phyloP scores from a whole-genome alignment of 2,329 filamentous ascomycete genomes.

The Septoria petroselini region DNA sequence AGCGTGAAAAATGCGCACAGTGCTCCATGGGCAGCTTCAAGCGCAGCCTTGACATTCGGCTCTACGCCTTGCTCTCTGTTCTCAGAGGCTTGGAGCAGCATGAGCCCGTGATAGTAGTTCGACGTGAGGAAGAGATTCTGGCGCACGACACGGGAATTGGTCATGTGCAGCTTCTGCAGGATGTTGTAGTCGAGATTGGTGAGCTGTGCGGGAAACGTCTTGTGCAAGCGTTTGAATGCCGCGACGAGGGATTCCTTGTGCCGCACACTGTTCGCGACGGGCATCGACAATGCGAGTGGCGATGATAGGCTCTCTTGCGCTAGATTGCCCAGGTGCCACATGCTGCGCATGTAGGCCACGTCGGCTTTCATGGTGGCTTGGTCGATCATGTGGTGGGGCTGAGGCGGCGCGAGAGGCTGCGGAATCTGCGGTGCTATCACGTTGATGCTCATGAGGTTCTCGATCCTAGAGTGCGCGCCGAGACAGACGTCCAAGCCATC shows the following conservation, averaged over 20 bases:
- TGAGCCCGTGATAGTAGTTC: conserved; percentile 79
- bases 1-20: conserved; percentile 72
- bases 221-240: conserved; percentile 68
- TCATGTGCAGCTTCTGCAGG: conserved; percentile 56
- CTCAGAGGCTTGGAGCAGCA: conserved; percentile 72
- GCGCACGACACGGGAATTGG: conserved; percentile 64
- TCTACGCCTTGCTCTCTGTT: conserved; percentile 53
- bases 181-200: conserved; percentile 64
- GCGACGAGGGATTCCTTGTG: conserved; percentile 68
- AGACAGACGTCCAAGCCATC: conserved; percentile 60
- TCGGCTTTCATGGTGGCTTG: conserved; percentile 36
- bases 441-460: conserved; percentile 53
- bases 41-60: conserved; percentile 62
- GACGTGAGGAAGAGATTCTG: conserved; percentile 77
- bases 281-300: conserved; percentile 68
- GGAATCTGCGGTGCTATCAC: conserved; percentile 46
- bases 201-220: conserved; percentile 68
- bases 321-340: conserved; percentile 75
- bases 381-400: conserved; percentile 38
- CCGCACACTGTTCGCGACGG: conserved; percentile 64
- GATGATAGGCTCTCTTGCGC: conserved; percentile 75
- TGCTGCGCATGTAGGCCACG: conserved; percentile 63
- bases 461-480: conserved; percentile 42
- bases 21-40: conserved; percentile 74
- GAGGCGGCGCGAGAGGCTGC: conserved; percentile 33